phyloP scores from a whole-genome alignment of 768 basidiomycete genomes.

The Hygrocybe coccinea region DNA sequence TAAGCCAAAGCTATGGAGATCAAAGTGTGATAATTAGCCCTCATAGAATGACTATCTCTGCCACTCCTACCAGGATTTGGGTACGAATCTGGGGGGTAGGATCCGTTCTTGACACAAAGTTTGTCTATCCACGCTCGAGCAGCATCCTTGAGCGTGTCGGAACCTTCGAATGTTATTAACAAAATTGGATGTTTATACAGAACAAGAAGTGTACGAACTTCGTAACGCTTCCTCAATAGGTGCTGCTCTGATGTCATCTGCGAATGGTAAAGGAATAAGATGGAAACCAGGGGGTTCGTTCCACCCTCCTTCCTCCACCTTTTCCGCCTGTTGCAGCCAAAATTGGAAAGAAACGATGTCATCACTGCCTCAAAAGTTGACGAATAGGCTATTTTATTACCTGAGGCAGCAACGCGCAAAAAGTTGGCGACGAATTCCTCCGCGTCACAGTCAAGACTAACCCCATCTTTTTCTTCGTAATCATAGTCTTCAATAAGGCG shows the following conservation, averaged over 20 bases:
- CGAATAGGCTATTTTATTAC: conserved; percentile 33
- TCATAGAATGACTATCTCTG: background rate
- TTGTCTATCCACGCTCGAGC: conserved; percentile 76
- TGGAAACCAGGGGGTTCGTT: conserved; percentile 89
- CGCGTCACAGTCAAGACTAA: conserved; percentile 68
- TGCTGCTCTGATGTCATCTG: conserved; percentile 85
- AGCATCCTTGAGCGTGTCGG: conserved; percentile 58
- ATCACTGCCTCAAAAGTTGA: background rate
- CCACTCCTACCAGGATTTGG: conserved; percentile 85
- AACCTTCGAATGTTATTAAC: conserved; percentile 42
- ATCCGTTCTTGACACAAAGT: conserved; percentile 68
- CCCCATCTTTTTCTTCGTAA: conserved; percentile 76
- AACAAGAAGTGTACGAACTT: conserved; percentile 39
- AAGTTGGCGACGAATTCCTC: conserved; percentile 67
- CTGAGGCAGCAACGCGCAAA: conserved; percentile 86
- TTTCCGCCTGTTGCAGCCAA: conserved; percentile 55
- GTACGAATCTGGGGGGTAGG: conserved; percentile 84
- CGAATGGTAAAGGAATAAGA: conserved; percentile 87
- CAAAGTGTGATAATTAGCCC: conserved; percentile 2
- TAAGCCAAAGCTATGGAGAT: conserved; percentile 62
- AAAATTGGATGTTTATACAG: conserved; percentile 1
- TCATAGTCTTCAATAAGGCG: conserved; percentile 78
- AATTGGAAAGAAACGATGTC: background rate
- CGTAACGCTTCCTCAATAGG: conserved; percentile 60
- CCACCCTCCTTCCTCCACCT: conserved; percentile 63